Evolutionary conservation across 2,329 filamentous ascomycete genomes (phyloP).

Genomic region (Sporothrix protearum): DNA sequence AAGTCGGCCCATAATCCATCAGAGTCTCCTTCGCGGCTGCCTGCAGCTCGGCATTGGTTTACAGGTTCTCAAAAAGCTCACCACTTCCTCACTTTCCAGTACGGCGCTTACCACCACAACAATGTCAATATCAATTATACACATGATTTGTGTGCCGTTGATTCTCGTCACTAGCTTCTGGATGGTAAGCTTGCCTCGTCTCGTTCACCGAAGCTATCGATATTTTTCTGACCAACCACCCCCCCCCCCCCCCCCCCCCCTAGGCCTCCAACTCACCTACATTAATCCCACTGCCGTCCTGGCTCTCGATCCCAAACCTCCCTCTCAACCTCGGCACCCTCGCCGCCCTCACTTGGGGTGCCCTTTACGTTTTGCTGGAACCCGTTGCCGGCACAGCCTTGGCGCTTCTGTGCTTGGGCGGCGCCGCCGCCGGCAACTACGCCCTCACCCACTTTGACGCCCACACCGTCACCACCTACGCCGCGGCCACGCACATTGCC

Average conservation of each 20-base stretch:
- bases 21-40: background rate
- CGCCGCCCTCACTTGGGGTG: slow-evolving; percentile 63
- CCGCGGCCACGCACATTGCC: slow-evolving; percentile 56
- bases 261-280: slow-evolving; percentile 61
- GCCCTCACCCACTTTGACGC: slow-evolving; percentile 56
- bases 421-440: slow-evolving; percentile 72
- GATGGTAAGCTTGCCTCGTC: slow-evolving; percentile 50
- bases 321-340: slow-evolving; percentile 65
- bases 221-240: background rate
- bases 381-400: slow-evolving; percentile 82
- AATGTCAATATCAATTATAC: slow-evolving; percentile 71
- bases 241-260: slow-evolving; percentile 24
- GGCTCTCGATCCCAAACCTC: slow-evolving; percentile 64
- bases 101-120: slow-evolving; percentile 80
- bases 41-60: slow-evolving; percentile 4
- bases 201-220: background rate
- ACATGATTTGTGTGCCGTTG: slow-evolving; percentile 74
- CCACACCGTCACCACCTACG: slow-evolving; percentile 58
- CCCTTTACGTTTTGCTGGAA: slow-evolving; percentile 86
- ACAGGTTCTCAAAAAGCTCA: background rate
- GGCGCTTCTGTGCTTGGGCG: slow-evolving; percentile 70
- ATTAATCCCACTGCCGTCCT: slow-evolving; percentile 62
- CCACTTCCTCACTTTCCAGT: slow-evolving; percentile 49
- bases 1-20: slow-evolving; percentile 37
- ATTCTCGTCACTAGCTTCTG: slow-evolving; percentile 69